Base-by-base conservation (phyloP, 768 basidiomycete genomes). In the Russula compacta region DNA sequence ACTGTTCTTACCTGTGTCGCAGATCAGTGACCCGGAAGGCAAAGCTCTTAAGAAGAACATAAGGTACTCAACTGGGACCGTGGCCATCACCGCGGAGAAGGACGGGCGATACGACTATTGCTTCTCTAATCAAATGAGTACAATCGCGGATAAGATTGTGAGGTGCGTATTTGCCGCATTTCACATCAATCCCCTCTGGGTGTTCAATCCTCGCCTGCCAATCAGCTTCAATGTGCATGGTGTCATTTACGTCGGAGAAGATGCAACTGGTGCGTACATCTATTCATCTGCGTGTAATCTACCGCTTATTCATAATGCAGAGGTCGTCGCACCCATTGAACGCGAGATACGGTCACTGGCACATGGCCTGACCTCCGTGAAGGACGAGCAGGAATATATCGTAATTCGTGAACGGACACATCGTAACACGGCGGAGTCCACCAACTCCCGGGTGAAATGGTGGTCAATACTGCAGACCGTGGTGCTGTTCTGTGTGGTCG, bases 301-400 rank as follows among this genome's bases (percentile, higher is more conserved):
- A 2, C 53, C 11, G 33, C 39, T 52, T 62, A 43, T 12, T 6
- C 6, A n/a, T 54, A n/a, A 46, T 71, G 67, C 71, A 81, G 91
- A 92, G 67, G 80, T 86, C 17, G 89, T 95, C 60, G 95, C 95
- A 10, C 97, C 97, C 7, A 92, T 99, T 53, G 97, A 99, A 72
- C 85, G 89, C 59, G 95, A 98, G 79, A 95, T 98, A 64, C 86
- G 97, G 24, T 76, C 81, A 35, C 76, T 99, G 32, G 84, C 91
- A 14, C 82, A 83, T 56, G 92, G 87, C 9, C 76, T 98, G 52
- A 81, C 87, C 58, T 76, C 89, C 10, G 94, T 99, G 66, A 98
- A 98, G 76, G 97, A 99, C 69, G 97, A 99, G 72, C 95, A 98
- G 72, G 97, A 98, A 74, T 99, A 99, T 74, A 94, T 99, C 64